phyloP scores from a whole-genome alignment of 192 early-diverging fungal genomes.

The Mortierella antarctica region DNA sequence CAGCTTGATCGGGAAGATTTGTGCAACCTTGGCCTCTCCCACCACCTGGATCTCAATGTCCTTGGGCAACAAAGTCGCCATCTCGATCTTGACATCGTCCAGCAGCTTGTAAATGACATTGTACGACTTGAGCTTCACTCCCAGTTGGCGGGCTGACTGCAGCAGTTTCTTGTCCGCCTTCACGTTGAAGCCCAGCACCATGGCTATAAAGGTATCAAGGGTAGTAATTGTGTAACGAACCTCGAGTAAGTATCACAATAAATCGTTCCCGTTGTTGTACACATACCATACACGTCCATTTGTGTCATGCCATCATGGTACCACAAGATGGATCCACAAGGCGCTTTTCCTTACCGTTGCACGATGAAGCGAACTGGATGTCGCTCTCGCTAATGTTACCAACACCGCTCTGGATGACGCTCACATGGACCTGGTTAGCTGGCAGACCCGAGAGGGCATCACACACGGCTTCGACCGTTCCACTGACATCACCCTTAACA shows the following conservation, averaged over 20 bases:
- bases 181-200: slow-evolving; percentile 90
- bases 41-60: slow-evolving; percentile 79
- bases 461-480: slow-evolving; percentile 89
- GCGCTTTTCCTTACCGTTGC: slow-evolving; percentile 40
- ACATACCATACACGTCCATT: too few relatives aligned
- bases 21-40: slow-evolving; percentile 89
- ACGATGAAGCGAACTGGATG: slow-evolving; percentile 75
- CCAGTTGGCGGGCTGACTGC: slow-evolving; percentile 65
- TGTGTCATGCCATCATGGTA: not conserved
- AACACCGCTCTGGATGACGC: slow-evolving; percentile 83
- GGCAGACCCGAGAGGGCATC: slow-evolving; percentile 83
- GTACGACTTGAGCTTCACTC: slow-evolving; percentile 76
- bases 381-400: slow-evolving; percentile 91
- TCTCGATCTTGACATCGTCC: slow-evolving; percentile 85
- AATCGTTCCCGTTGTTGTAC: not conserved
- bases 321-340: not conserved
- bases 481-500: slow-evolving; percentile 93
- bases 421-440: slow-evolving; percentile 76
- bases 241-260: not conserved
- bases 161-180: slow-evolving; percentile 82
- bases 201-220: slow-evolving; percentile 43
- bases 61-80: slow-evolving; percentile 83
- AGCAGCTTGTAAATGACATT: slow-evolving; percentile 95
- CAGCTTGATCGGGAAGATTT: slow-evolving; percentile 85
- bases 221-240: not conserved